phyloP scores from a whole-genome alignment of 495 filamentous ascomycete species.

The Oidiodendron maius region DNA sequence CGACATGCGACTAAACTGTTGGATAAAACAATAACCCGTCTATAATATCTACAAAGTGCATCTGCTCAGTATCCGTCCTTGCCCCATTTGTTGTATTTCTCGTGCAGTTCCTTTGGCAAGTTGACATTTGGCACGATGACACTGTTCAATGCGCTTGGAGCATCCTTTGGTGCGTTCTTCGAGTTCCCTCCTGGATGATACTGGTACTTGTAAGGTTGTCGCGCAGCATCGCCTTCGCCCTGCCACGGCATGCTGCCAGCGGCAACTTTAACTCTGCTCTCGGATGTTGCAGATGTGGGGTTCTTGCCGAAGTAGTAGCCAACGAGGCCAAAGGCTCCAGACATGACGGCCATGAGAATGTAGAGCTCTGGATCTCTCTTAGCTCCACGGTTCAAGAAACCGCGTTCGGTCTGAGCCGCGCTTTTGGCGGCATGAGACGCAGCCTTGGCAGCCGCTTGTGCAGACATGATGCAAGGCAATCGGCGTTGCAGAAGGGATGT shows the following conservation, averaged over 20 bases:
- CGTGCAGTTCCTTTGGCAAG: constrained; percentile 85
- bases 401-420: constrained; percentile 9
- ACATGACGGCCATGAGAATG: constrained; percentile 88
- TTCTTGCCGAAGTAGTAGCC: constrained; percentile 80
- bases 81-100: constrained; percentile 97
- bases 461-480: constrained; percentile 40
- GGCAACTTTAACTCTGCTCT: constrained; percentile 68
- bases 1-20: too few relatives aligned
- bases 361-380: constrained; percentile 79
- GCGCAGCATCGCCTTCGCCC: constrained; percentile 42
- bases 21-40: too few relatives aligned
- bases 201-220: constrained; percentile 55
- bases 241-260: constrained; percentile 86
- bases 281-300: constrained; percentile 79
- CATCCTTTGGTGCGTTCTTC: constrained; percentile 71
- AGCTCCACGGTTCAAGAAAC: constrained; percentile 55
- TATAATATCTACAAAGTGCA: constrained; percentile 14
- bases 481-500: constrained; percentile 15
- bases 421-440: constrained; percentile 32
- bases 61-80: constrained; percentile 62
- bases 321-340: constrained; percentile 75
- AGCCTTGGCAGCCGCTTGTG: constrained; percentile 45
- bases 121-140: constrained; percentile 90
- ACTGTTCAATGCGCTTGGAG: constrained; percentile 88
- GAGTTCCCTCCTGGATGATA: constrained; percentile 89